Conservation (phyloP, 495 filamentous ascomycete genomes). For the Penicillium verhagenii region DNA sequence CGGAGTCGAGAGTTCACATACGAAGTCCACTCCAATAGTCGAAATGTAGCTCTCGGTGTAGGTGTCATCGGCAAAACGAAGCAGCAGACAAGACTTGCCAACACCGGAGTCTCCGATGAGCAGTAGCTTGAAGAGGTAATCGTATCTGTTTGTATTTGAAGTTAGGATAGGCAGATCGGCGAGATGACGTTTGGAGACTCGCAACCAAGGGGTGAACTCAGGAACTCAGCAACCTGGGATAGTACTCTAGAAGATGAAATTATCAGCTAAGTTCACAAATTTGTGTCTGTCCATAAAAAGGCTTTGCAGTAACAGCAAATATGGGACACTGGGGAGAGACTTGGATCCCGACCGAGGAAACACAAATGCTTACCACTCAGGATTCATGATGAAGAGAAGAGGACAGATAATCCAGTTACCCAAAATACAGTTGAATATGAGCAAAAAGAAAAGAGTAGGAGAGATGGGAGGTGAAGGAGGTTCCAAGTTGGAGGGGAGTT, state of each 20-base stretch:
- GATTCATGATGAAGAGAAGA: slow-evolving; percentile 66
- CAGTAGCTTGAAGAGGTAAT: slow-evolving; percentile 99
- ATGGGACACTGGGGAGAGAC: slow-evolving; percentile 18
- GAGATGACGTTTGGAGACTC: slow-evolving; percentile 6
- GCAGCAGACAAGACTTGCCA: slow-evolving; percentile 96
- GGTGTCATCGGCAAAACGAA: slow-evolving; percentile 98
- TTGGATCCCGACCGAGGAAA: slow-evolving; percentile 6
- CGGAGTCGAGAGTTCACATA: slow-evolving; percentile 50
- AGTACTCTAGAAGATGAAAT: slow-evolving; percentile 22
- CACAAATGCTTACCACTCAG: slow-evolving; percentile 74
- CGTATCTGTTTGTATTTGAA: slow-evolving; percentile 68
- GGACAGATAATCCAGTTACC: neutral
- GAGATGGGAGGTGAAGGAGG: slow-evolving; percentile 14
- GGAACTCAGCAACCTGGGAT: neutral
- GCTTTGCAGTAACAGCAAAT: slow-evolving; percentile 3
- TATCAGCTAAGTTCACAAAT: slow-evolving; percentile 2
- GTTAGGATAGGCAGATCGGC: slow-evolving; percentile 29
- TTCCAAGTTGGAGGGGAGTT: slow-evolving; percentile 20
- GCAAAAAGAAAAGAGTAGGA: slow-evolving; percentile 4
- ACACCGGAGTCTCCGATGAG: slow-evolving; percentile 99
- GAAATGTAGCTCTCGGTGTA: slow-evolving; percentile 99
- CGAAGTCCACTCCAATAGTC: slow-evolving; percentile 98
- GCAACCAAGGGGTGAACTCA: neutral
- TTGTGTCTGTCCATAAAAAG: neutral
- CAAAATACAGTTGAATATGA: slow-evolving; percentile 11